Percentiles rank a stretch among this genome's conserved stretches.
Conservation (phyloP, 805 yeast genomes). For the Starmerella sp. region DNA sequence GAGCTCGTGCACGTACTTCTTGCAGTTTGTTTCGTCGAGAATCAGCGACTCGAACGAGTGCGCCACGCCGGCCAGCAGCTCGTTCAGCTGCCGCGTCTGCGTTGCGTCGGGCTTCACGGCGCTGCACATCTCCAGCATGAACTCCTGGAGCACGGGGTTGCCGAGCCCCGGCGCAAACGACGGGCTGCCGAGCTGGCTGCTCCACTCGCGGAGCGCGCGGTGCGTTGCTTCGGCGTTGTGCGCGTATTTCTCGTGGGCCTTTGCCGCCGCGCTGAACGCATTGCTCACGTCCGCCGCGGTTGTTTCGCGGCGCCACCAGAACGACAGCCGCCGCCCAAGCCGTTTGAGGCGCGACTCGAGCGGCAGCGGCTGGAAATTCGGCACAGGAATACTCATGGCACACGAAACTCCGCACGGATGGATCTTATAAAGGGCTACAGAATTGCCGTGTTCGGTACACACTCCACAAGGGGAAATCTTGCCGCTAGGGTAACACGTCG, state of each 20-base stretch:
- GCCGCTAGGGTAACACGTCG: no score
- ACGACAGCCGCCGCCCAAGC: slow-evolving; percentile 13
- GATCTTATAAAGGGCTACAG: background rate
- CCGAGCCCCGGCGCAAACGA: background rate
- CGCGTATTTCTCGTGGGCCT: slow-evolving; percentile 19
- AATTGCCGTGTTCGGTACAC: background rate
- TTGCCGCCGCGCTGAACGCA: slow-evolving; percentile 12
- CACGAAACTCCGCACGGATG: background rate
- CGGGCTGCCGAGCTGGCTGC: background rate
- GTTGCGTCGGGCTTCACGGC: background rate
- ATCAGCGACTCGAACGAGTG: background rate
- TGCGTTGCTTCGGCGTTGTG: background rate
- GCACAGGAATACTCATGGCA: background rate
- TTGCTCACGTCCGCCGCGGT: slow-evolving; percentile 18
- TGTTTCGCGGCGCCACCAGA: slow-evolving; percentile 13
- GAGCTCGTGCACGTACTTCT: background rate
- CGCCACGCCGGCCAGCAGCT: background rate
- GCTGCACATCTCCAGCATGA: background rate
- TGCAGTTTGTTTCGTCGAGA: background rate
- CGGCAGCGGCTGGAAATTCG: background rate
- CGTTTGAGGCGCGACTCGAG: slow-evolving; percentile 4
- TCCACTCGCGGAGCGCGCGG: background rate
- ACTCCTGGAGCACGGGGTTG: background rate
- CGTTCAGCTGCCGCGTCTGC: background rate
- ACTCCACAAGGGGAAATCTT: no score